phyloP scores from a whole-genome alignment of 805 yeast species.

The Brettanomyces naardenensis region DNA sequence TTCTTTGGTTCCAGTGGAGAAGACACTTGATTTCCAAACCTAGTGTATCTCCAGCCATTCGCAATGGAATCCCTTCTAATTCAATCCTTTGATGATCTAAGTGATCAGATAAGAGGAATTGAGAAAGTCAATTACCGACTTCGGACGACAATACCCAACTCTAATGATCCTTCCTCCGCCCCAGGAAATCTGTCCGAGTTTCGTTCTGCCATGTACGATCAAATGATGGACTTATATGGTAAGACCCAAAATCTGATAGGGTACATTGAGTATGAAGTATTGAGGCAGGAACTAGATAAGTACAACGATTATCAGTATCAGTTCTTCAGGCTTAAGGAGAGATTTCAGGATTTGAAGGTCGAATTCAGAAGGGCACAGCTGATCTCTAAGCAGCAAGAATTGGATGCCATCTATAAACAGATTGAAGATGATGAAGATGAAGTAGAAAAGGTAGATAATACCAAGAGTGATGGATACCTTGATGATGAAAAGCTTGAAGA shows the following conservation, averaged over 20 bases:
- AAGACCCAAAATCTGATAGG: conserved; percentile 11
- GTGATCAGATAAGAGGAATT: neutral
- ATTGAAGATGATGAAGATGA: conserved; percentile 5
- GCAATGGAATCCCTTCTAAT: too few relatives aligned
- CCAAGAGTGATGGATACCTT: conserved; percentile 18
- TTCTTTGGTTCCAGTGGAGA: too few relatives aligned
- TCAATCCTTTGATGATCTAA: too few relatives aligned
- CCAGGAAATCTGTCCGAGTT: neutral
- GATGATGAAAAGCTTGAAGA: conserved; percentile 21
- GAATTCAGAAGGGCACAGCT: conserved; percentile 22
- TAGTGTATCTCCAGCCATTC: too few relatives aligned
- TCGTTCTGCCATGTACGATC: conserved; percentile 2
- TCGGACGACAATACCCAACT: too few relatives aligned
- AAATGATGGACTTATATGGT: conserved; percentile 15
- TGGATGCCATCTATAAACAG: conserved; percentile 6
- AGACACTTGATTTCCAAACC: too few relatives aligned
- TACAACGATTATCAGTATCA: conserved; percentile 7
- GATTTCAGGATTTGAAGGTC: conserved; percentile 19
- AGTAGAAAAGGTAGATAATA: neutral
- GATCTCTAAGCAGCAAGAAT: conserved; percentile 16
- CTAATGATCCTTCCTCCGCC: neutral
- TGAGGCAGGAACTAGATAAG: conserved; percentile 6
- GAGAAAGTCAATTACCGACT: neutral
- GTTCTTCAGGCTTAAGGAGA: conserved; percentile 14
- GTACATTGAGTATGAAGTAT: conserved; percentile 7